Base-by-base conservation (phyloP, 2,329 filamentous ascomycete genomes). In the Botrytis paeoniae region DNA sequence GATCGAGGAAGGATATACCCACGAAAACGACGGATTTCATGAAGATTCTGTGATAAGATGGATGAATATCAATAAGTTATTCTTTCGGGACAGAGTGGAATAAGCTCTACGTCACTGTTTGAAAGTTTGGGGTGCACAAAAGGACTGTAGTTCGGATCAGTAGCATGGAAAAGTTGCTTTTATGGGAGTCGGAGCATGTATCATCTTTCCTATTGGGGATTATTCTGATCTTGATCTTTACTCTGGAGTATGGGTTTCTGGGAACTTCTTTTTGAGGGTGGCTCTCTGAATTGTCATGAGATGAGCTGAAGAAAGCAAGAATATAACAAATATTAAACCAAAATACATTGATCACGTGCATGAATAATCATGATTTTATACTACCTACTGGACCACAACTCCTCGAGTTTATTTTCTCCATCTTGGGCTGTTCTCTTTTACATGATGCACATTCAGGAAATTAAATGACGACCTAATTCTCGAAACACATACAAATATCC, bases 81-180 rank as follows among this genome's bases (percentile, higher is more conserved):
- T 68, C 54, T 41, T 32, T 22, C 35, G 25, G 22, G 41, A 25
- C 32, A 25, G 48, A 35, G 57, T 12, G 37, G 7, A 68, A 29
- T 35, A 51, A 18, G 16, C 48, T 43, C 35, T 22, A 51, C 20
- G 54, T 29, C 51, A 69, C 37, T 39, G 32, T 48, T 48, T 48
- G 60, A 37, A 43, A 45, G 48, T 35, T 60, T 72, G 51, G 63
- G 64, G 32, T 66, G 51, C 22, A 32, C 32, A 60, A 66, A 51
- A 57, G 25, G 62, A 54, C 48, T 68, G 22, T 61, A n/a, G 54
- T 29, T 72, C 32, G 32, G 35, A 64, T 20, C 59, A 64, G 45
- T 64, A 35, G 43, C 59, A 64, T 1, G 66, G 70, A 72, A 72
- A 69, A 72, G 62, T 41, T 61, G 62, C 62, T 68, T 72, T 45